Evolutionary conservation across 805 yeast species (phyloP), one percentile per base, ranked within the genome.

Genomic region (Komagataella populi): DNA sequence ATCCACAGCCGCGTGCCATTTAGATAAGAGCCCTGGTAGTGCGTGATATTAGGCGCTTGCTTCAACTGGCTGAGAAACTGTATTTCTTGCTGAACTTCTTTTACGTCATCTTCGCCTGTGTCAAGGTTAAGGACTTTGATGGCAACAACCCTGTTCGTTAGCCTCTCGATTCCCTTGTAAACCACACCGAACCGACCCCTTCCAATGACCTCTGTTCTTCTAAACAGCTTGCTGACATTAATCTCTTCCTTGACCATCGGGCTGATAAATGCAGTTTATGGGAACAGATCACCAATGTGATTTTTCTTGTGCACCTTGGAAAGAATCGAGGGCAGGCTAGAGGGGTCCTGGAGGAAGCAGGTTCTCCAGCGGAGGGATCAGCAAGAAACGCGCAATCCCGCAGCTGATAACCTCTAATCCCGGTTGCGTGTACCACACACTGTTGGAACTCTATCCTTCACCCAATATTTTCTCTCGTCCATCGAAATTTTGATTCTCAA

Each of bases 171-270:
- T 18, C 96, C 99, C 64, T 89, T 90, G 66, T 91, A 93, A 4
- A 93, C 99, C 23, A 90, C 83, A 48, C 99, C 99, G 66, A 93
- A 93, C 70, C 89, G 93, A 20, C 99, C 99, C 53, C 95, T 77
- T 6, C 99, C 99, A 12, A 95, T 84, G 39, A 89, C 83, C 67
- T 93, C 97, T 12, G 91, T 83, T 48, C 96, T 76, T 60, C 84
- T 82, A 68, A 83, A 89, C 51, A 77, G 59, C 60, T 57, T 8
- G 57, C 61, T 1, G 61, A 53, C 46, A 17, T n/a, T 8, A 43
- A 10, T 24, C 14, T 30, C 39, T 14, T 30, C 39, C 14, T 30
- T 6, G 14, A 30, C 39, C 39, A 30, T 30, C 8, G 39, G 39
- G 14, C 10, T 30, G 39, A 10, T 30, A 30, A 30, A 8, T 30